phyloP scores from a whole-genome alignment of 768 basidiomycete genomes.

The Kwoniella europaea region DNA sequence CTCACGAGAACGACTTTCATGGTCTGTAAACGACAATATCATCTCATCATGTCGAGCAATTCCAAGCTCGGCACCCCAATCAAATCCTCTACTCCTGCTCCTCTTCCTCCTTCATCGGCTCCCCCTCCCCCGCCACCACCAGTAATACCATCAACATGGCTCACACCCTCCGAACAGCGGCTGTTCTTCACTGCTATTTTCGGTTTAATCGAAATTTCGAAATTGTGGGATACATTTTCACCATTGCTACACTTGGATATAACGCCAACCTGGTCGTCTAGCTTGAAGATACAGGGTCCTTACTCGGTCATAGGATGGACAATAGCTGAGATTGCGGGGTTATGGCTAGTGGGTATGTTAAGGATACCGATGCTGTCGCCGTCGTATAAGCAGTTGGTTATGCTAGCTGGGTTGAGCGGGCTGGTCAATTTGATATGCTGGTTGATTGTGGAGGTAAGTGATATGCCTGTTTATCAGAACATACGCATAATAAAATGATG shows the following conservation, averaged over 20 bases:
- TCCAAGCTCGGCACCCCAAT: constrained; percentile 20
- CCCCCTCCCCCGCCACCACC: constrained; percentile 56
- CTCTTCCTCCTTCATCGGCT: not conserved
- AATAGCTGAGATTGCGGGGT: constrained; percentile 45
- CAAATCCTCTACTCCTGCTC: not conserved
- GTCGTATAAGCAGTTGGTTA: constrained; percentile 38
- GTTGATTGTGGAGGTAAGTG: constrained; percentile 49
- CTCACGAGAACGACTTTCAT: not conserved
- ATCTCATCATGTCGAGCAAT: constrained; percentile 18
- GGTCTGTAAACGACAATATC: not conserved
- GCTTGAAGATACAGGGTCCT: constrained; percentile 59
- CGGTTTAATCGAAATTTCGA: constrained; percentile 70
- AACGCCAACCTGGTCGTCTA: constrained; percentile 61
- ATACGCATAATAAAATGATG: no score
- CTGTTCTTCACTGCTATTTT: constrained; percentile 78
- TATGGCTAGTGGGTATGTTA: constrained; percentile 54
- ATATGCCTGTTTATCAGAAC: not conserved
- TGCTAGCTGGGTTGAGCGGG: constrained; percentile 36
- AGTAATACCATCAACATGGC: constrained; percentile 72
- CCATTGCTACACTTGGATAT: constrained; percentile 60
- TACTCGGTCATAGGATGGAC: constrained; percentile 46
- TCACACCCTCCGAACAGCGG: constrained; percentile 79
- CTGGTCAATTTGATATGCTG: constrained; percentile 53
- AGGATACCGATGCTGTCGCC: constrained; percentile 59
- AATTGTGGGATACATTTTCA: constrained; percentile 72